phyloP scores from a whole-genome alignment of 129 eudicot genomes.

The Scalesia atractyloides region DNA sequence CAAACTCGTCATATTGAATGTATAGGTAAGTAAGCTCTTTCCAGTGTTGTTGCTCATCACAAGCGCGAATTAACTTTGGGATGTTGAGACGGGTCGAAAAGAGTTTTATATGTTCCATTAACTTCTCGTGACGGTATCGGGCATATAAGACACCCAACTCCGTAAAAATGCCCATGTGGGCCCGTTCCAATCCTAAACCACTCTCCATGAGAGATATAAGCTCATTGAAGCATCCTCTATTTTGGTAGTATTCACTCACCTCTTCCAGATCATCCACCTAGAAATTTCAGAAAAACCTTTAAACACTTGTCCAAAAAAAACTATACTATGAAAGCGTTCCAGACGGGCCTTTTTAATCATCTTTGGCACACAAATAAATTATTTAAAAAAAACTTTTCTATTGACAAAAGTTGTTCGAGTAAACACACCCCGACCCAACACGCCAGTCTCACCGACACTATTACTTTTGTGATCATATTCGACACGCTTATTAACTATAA shows the following conservation, averaged over 20 bases:
- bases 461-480: background rate
- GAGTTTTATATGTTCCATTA: slow-evolving; percentile 96
- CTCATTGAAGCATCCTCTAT: slow-evolving; percentile 98
- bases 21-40: slow-evolving; percentile 84
- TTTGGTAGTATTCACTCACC: slow-evolving; percentile 93
- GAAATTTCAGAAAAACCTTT: slow-evolving; percentile 10
- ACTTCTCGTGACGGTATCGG: slow-evolving; percentile 94
- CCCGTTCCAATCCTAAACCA: slow-evolving; percentile 97
- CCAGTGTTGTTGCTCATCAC: slow-evolving; percentile 99
- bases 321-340: background rate
- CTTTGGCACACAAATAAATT: background rate
- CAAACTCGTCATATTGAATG: slow-evolving; percentile 96
- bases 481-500: background rate
- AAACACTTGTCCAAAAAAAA: slow-evolving; percentile 1
- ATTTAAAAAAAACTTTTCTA: too few species aligned
- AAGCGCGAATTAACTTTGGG: slow-evolving; percentile 97
- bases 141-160: slow-evolving; percentile 98
- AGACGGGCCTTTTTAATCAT: background rate
- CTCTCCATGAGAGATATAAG: slow-evolving; percentile 96
- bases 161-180: slow-evolving; percentile 99
- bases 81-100: slow-evolving; percentile 96
- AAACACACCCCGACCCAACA: background rate
- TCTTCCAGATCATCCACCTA: slow-evolving; percentile 99
- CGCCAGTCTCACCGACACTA: background rate
- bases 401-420: background rate